These are phyloP conservation scores for Penicillium sp. DNA, from an alignment of 2,329 filamentous ascomycete species.

Conservation along the genomic window DNA sequence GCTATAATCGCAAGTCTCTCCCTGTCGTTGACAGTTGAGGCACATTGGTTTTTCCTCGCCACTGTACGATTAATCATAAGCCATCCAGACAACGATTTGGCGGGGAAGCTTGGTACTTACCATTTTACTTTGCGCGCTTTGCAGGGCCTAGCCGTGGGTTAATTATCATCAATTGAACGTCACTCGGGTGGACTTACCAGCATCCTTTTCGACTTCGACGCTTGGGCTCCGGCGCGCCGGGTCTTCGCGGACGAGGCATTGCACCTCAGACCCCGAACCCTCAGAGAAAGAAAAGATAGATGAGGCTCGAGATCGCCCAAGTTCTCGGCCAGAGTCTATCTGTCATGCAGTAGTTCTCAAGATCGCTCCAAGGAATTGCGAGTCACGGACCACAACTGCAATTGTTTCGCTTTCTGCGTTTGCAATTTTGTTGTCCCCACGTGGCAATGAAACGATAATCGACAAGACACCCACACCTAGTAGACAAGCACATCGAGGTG, in stretches of 20 bases:
- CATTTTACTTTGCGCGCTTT: constrained; percentile 79
- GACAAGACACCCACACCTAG: constrained; percentile 34
- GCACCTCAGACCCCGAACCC: constrained; percentile 17
- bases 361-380: background rate
- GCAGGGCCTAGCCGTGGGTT: constrained; percentile 60
- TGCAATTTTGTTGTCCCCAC: constrained; percentile 31
- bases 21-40: constrained; percentile 68
- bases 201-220: constrained; percentile 66
- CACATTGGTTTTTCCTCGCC: constrained; percentile 74
- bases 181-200: constrained; percentile 50
- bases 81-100: too few relatives aligned
- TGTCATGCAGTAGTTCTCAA: background rate
- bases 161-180: background rate
- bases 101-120: constrained; percentile 30
- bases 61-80: constrained; percentile 32
- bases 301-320: constrained; percentile 20
- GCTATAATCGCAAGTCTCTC: constrained; percentile 75
- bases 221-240: constrained; percentile 63
- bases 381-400: constrained; percentile 11
- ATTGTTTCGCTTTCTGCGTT: constrained; percentile 26
- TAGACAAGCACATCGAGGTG: constrained; percentile 37
- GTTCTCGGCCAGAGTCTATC: background rate
- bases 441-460: constrained; percentile 38
- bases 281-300: constrained; percentile 11
- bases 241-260: constrained; percentile 66